phyloP scores from a whole-genome alignment of 108 stramenopile genomes.

The Mediolabrus comicus region DNA sequence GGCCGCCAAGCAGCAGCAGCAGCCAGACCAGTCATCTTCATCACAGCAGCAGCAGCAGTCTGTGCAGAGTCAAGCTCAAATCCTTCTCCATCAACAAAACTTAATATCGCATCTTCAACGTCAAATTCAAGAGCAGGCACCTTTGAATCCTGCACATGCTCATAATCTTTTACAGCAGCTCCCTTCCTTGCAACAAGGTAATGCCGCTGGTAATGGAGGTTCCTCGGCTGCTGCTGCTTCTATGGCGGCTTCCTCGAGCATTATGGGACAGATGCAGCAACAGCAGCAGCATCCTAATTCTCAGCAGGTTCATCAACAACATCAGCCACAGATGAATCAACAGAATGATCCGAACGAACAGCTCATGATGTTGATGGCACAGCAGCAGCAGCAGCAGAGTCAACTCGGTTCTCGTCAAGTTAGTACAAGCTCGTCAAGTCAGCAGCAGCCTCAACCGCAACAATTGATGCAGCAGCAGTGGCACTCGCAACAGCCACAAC shows the following conservation, averaged over 20 bases:
- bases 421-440: not conserved
- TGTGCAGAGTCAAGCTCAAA: slow-evolving; percentile 13
- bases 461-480: not conserved
- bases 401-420: not conserved
- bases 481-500: not conserved
- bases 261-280: not conserved
- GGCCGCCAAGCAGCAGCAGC: slow-evolving; percentile 1
- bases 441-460: not conserved
- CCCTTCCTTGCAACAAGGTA: not conserved
- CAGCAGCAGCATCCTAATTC: not conserved
- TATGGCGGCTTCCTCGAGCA: not conserved
- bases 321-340: not conserved
- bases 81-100: slow-evolving; percentile 15
- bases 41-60: not conserved
- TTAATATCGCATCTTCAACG: slow-evolving; percentile 17
- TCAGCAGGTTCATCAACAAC: slow-evolving; percentile 5
- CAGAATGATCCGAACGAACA: not conserved
- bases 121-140: slow-evolving; percentile 25
- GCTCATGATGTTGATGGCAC: not conserved
- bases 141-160: slow-evolving; percentile 24
- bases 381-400: not conserved
- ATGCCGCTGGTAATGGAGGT: not conserved
- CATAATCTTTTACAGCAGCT: slow-evolving; percentile 6
- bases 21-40: not conserved
- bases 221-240: slow-evolving; percentile 9